Percentiles rank a stretch among this genome's conserved stretches.
These are phyloP conservation scores for Verbena officinalis DNA, from an alignment of 257 asterid species.

Conservation along the genomic window DNA sequence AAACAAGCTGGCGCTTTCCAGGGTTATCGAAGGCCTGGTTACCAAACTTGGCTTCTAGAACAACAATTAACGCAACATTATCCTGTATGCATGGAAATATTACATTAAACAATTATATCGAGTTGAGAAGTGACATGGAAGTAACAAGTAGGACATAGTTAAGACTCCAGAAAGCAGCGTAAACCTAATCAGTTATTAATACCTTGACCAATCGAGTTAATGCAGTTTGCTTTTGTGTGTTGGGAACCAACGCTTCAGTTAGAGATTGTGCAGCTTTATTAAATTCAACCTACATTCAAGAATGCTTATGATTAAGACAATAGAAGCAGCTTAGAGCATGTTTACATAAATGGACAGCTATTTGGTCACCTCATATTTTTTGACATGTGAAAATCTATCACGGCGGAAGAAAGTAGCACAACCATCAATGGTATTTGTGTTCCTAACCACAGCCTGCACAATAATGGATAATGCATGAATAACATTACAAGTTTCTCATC, in stretches of 20 bases:
- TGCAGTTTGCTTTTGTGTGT: slow-evolving; percentile 81
- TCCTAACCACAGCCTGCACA: slow-evolving; percentile 72
- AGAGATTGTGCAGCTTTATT: slow-evolving; percentile 98
- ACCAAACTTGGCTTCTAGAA: slow-evolving; percentile 87
- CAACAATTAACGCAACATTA: slow-evolving; percentile 85
- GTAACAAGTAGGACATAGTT: neutral
- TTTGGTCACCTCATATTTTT: slow-evolving; percentile 85
- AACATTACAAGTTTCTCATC: slow-evolving; percentile 18
- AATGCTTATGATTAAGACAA: slow-evolving; percentile 21
- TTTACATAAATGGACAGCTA: slow-evolving; percentile 12
- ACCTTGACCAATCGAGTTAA: slow-evolving; percentile 90
- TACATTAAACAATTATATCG: slow-evolving; percentile 3
- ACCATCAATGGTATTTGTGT: slow-evolving; percentile 64
- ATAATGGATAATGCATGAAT: slow-evolving; percentile 15
- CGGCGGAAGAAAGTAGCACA: slow-evolving; percentile 99
- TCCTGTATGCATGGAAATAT: slow-evolving; percentile 55
- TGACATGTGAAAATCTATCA: slow-evolving; percentile 93
- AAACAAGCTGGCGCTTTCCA: slow-evolving; percentile 91
- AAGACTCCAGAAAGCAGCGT: slow-evolving; percentile 3
- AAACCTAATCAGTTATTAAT: slow-evolving; percentile 6
- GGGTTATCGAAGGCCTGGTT: slow-evolving; percentile 81
- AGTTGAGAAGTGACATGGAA: slow-evolving; percentile 8
- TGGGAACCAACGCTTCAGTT: slow-evolving; percentile 86
- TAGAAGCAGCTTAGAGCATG: slow-evolving; percentile 25
- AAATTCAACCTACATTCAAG: slow-evolving; percentile 77